Evolutionary conservation across 345 rosid species (phyloP), one percentile per base, ranked within the genome.

Genomic region (Microcos paniculata): DNA sequence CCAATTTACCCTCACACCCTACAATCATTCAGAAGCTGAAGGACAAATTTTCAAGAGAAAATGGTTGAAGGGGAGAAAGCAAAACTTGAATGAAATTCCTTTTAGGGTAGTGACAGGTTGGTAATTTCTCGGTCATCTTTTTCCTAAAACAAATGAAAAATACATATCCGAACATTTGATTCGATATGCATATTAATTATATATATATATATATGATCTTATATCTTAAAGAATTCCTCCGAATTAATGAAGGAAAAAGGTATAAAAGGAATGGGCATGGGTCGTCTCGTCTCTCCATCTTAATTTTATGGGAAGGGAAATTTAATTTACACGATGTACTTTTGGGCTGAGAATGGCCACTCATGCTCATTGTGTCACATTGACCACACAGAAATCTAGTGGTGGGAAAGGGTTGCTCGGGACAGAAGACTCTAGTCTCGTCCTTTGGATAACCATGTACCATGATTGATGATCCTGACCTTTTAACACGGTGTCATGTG

Each of bases 311-410:
- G n/a, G n/a, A n/a, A n/a, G n/a, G n/a, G n/a, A n/a, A n/a, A n/a
- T n/a, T n/a, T n/a, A n/a, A n/a, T n/a, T n/a, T n/a, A n/a, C n/a
- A n/a, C n/a, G n/a, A n/a, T n/a, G n/a, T 64, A 3, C 48, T 49
- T 42, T 61, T 67, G 26, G 49, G 31, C 1, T 23, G 72, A 69
- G 66, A 65, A 49, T 43, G 77, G 75, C 80, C 74, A 51, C 72
- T 71, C 72, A 71, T 61, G 79, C 33, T 38, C 52, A 9, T 9
- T 8, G 61, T 6, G 68, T 62, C 71, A 12, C 57, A 64, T 46
- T 1, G 6, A 57, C 84, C 84, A 80, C 82, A 67, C 35, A 69
- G 48, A 70, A 16, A 48, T 71, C 64, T 26, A 24, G 78, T 62
- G 82, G 77, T 16, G 66, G 11, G n/a, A 31, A 57, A 19, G n/a